Percentiles rank a stretch among this genome's conserved stretches.
Evolutionary conservation across 495 filamentous ascomycete species (phyloP).

Genomic region (Penicillium paradoxum): DNA sequence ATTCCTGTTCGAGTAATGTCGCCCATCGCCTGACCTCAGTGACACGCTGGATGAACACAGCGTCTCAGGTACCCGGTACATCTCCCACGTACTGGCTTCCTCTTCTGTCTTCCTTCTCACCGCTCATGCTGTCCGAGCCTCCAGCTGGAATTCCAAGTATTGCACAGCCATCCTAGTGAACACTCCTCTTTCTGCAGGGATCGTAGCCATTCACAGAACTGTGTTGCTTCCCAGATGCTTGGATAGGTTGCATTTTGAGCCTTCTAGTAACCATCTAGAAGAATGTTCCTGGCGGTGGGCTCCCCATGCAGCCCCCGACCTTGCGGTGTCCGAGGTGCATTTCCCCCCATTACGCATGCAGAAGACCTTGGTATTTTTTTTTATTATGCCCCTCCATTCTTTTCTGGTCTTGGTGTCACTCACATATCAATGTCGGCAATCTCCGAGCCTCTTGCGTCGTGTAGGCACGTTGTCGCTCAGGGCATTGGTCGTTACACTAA

Average conservation of each 20-base stretch:
- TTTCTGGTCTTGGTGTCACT: not conserved
- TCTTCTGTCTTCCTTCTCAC: no score
- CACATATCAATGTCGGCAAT: constrained; percentile 17
- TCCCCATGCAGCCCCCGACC: constrained; percentile 11
- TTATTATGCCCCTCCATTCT: not conserved
- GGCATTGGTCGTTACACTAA: constrained; percentile 17
- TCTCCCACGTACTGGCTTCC: not conserved
- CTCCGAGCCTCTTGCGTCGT: constrained; percentile 13
- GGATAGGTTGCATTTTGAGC: constrained; percentile 18
- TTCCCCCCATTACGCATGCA: constrained; percentile 1
- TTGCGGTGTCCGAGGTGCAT: constrained; percentile 1
- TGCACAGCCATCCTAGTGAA: constrained; percentile 16
- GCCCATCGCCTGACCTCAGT: constrained; percentile 1
- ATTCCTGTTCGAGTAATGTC: constrained; percentile 12
- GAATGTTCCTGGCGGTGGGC: constrained; percentile 31
- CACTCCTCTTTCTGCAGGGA: constrained; percentile 11
- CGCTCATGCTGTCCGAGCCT: constrained; percentile 20
- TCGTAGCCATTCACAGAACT: constrained; percentile 16
- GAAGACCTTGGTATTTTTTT: not conserved
- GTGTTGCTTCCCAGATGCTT: constrained; percentile 20
- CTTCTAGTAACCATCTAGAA: constrained; percentile 34
- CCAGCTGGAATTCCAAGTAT: constrained; percentile 21
- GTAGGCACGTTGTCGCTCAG: not conserved
- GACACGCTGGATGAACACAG: constrained; percentile 1
- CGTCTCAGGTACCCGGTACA: constrained; percentile 15